Conservation (phyloP, 78 protist species). For the Neovahlkampfia damariscottae region DNA sequence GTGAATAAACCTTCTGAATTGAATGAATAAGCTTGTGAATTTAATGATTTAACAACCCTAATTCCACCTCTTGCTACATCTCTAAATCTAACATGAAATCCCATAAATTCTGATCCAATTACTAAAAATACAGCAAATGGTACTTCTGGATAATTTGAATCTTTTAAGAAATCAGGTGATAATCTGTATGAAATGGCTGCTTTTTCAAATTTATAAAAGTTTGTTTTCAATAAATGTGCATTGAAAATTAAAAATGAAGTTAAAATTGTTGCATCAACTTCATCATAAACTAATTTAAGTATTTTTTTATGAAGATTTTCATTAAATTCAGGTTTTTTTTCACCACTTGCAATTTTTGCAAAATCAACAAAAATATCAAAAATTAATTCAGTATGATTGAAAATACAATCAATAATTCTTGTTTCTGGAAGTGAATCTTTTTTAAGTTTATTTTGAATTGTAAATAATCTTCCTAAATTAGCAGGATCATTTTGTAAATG, state of each 20-base stretch:
- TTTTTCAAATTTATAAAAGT: constrained; percentile 50
- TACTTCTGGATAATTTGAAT: constrained; percentile 24
- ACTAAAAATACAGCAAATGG: constrained; percentile 67
- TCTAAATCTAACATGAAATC: constrained; percentile 78
- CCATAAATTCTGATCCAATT: constrained; percentile 62
- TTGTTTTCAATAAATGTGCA: constrained; percentile 44
- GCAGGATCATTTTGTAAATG: neutral
- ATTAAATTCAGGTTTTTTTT: neutral
- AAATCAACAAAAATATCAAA: neutral
- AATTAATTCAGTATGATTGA: neutral
- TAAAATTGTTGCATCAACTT: neutral
- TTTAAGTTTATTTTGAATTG: neutral
- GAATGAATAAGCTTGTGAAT: constrained; percentile 28
- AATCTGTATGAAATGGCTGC: constrained; percentile 69
- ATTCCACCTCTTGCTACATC: constrained; percentile 83
- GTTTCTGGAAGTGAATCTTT: neutral
- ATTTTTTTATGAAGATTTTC: neutral
- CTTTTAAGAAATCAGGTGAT: constrained; percentile 41
- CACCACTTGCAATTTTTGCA: neutral
- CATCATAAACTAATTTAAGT: neutral
- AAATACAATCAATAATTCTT: neutral
- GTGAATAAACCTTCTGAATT: constrained; percentile 42
- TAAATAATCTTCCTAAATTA: neutral
- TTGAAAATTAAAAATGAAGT: constrained; percentile 12
- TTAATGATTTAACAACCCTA: constrained; percentile 43